phyloP scores from a whole-genome alignment of 2,329 filamentous ascomycete genomes.

The Lecanicillium sp. region DNA sequence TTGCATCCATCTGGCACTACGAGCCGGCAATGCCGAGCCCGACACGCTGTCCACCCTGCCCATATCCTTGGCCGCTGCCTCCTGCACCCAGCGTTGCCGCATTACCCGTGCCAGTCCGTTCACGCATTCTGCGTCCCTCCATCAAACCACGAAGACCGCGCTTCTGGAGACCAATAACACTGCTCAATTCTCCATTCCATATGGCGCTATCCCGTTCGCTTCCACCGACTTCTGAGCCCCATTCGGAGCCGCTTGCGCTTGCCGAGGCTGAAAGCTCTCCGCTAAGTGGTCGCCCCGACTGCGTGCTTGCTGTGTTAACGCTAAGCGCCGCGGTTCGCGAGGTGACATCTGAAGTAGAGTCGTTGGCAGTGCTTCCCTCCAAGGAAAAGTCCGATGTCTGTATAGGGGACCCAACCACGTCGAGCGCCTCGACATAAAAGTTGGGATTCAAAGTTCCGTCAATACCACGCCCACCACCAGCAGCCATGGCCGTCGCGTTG shows the following conservation, averaged over 20 bases:
- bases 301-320: slow-evolving; percentile 36
- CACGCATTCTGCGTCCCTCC: slow-evolving; percentile 82
- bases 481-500: slow-evolving; percentile 96
- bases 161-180: slow-evolving; percentile 93
- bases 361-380: slow-evolving; percentile 20
- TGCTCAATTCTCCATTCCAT: slow-evolving; percentile 76
- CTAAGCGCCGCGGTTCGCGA: slow-evolving; percentile 31
- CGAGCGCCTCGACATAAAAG: slow-evolving; percentile 45
- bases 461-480: slow-evolving; percentile 80
- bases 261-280: slow-evolving; percentile 41
- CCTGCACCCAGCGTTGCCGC: slow-evolving; percentile 22
- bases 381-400: slow-evolving; percentile 26
- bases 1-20: slow-evolving; percentile 14
- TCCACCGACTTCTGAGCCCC: slow-evolving; percentile 46
- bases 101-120: slow-evolving; percentile 46
- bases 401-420: slow-evolving; percentile 28
- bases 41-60: slow-evolving; percentile 28
- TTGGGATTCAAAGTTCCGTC: slow-evolving; percentile 58
- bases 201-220: slow-evolving; percentile 42
- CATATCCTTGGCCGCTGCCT: slow-evolving; percentile 18
- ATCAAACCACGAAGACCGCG: slow-evolving; percentile 83
- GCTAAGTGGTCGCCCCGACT: slow-evolving; percentile 29
- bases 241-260: slow-evolving; percentile 46
- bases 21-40: slow-evolving; percentile 46
- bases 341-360: slow-evolving; percentile 22